Evolutionary conservation across 2,329 filamentous ascomycete genomes (phyloP), one percentile per base, ranked within the genome.

Genomic region (Colletotrichum tropicale): DNA sequence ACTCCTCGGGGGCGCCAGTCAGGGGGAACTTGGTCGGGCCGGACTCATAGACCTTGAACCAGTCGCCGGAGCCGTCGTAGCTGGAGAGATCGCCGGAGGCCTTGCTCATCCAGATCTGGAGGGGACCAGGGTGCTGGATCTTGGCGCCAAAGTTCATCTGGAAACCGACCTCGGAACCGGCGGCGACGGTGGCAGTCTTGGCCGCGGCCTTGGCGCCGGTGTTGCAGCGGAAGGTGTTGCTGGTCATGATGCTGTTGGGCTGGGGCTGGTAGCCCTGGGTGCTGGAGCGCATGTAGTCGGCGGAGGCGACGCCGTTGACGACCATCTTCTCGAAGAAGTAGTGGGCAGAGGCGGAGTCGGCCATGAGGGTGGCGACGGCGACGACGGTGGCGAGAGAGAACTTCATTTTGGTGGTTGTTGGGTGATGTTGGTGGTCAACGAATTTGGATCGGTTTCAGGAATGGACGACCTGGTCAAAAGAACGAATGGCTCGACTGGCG

Each of bases 11-110:
- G 8, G 21, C 24, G 4, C 21, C 55, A 9, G 55, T 58, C 12
- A 26, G 13, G 5, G 43, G 43, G 2, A 52, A 52, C 43, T 28
- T 58, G 76, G 70, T 71, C 71, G 60, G 66, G 32, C 36, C 38
- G 1, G 55, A 58, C 8, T 56, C 58, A 26, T 77, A 68, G 66
- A 81, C 78, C 79, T 81, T 80, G 73, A 79, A 82, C 81, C 80
- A 82, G 52, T 77, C 72, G 24, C 76, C 75, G 70, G 80, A 77
- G 32, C 28, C 74, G 15, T 76, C 52, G n/a, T 68, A 81, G 30
- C 64, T 74, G 21, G 66, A 76, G 16, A 80, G 75, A 5, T 28
- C 48, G 1, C 69, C 76, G 8, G 70, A 71, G 0, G 68, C 68
- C 68, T 65, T 71, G 65, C 68, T 72, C 38, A 77, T 61, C 68